Conservation (phyloP, 2,329 filamentous ascomycete genomes). For the Colletotrichum camelliae region DNA sequence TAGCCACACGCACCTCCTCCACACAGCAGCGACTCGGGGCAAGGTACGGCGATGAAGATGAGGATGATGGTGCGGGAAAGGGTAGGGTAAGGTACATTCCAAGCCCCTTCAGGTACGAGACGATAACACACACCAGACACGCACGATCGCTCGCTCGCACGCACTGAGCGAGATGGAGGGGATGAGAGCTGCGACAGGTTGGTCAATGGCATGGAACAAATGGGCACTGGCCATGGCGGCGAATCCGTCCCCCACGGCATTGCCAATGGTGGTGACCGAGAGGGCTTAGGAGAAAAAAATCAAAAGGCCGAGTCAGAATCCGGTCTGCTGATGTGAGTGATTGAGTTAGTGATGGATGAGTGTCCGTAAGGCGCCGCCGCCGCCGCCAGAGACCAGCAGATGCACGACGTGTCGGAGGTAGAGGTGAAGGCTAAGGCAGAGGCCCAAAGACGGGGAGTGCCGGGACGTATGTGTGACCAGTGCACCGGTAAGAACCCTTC, state of each 20-base stretch:
- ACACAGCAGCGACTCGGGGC: background rate
- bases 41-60: background rate
- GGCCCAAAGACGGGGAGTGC: background rate
- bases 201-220: background rate
- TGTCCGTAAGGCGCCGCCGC: background rate
- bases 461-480: background rate
- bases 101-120: background rate
- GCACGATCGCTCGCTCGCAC: background rate
- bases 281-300: background rate
- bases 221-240: background rate
- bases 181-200: background rate
- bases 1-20: background rate
- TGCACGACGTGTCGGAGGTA: background rate
- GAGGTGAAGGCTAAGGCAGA: background rate
- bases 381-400: background rate
- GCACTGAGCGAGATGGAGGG: background rate
- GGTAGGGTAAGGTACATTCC: background rate
- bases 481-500: background rate
- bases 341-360: background rate
- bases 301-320: conserved; percentile 1
- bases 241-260: background rate
- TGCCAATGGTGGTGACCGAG: background rate
- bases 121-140: background rate
- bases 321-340: background rate
- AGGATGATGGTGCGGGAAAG: background rate